Percentiles rank a stretch among this genome's conserved stretches.
These are phyloP conservation scores for Gaeumannomyces sp. DNA, from an alignment of 2,329 filamentous ascomycete genomes.

Conservation along the genomic window DNA sequence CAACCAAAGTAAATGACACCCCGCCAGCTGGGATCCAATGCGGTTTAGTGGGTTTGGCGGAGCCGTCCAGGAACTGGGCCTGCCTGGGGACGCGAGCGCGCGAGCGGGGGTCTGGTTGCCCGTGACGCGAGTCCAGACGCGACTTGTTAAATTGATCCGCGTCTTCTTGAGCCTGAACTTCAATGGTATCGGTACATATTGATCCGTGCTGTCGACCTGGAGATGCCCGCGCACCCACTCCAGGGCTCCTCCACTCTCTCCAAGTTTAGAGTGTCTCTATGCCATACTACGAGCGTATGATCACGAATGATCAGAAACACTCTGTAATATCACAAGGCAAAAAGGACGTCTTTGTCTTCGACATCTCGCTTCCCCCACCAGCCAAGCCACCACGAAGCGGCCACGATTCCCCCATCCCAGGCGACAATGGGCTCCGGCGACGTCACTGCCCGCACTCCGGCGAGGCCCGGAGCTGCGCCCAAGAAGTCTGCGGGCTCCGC, in stretches of 20 bases:
- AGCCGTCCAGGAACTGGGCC: not conserved
- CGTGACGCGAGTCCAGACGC: not conserved
- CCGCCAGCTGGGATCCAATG: no score
- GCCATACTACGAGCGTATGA: no score
- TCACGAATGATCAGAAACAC: no score
- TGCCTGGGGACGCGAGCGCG: no score
- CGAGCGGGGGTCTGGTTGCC: not conserved
- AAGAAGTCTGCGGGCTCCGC: constrained; percentile 38
- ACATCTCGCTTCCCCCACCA: not conserved
- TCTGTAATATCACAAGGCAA: not conserved
- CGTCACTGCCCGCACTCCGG: constrained; percentile 28
- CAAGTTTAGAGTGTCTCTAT: no score
- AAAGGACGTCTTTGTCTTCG: not conserved
- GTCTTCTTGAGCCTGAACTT: not conserved
- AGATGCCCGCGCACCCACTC: no score
- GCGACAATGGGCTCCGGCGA: constrained; percentile 14
- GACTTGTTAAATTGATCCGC: not conserved
- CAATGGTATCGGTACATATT: no score
- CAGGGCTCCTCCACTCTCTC: no score
- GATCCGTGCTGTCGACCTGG: no score
- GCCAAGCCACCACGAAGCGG: not conserved
- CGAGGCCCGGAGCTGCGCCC: constrained; percentile 25
- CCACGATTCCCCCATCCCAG: not conserved
- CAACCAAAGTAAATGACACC: not conserved
- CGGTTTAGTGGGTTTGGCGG: no score